Evolutionary conservation across 768 basidiomycete species (phyloP), one percentile per base, ranked within the genome.

Genomic region (Suillus placidus): DNA sequence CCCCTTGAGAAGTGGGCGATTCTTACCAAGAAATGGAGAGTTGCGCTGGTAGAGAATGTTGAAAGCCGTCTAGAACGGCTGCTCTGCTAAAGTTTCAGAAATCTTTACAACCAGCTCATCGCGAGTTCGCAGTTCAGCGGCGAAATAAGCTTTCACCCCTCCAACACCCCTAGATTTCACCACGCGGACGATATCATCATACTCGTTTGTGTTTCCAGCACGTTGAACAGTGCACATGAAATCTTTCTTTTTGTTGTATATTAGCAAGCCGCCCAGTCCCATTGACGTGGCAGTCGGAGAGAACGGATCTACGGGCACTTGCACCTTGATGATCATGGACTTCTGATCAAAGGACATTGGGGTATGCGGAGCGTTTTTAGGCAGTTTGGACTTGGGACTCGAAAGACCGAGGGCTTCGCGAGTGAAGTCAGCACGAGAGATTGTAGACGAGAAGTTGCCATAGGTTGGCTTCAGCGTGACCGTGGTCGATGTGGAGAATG

Each of bases 171-270:
- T 79, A n/a, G 69, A 69, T 60, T 72, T 75, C 30, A 89, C 75
- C 7, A 77, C 72, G n/a, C 77, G 68, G 12, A 71, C 67, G 14
- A 88, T 49, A 1, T 73, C 67, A 62, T 84, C 80, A 66, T 86
- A 88, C 1, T 71, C 81, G 0, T 57, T 66, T 20, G 70, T 73
- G 38, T 71, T 73, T 64, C 78, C 81, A 4, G 42, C 56, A 16
- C 79, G 73, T 18, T 71, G 32, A 26, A 86, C 73, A 3, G 72
- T 68, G 67, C 87, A 87, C 6, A 83, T 77, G 43, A 89, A 83
- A 63, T 87, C 81, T 10, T 84, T 77, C 69, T 84, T 87, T 73
- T 83, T 83, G 57, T 80, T 83, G 68, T 87, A 88, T 34, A 88
- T 78, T 40, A 82, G 68, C 26, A 85, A 65, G 63, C 75, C 66